These are phyloP conservation scores for Pythium aquatile DNA, from an alignment of 352 stramenopile species.

Conservation along the genomic window DNA sequence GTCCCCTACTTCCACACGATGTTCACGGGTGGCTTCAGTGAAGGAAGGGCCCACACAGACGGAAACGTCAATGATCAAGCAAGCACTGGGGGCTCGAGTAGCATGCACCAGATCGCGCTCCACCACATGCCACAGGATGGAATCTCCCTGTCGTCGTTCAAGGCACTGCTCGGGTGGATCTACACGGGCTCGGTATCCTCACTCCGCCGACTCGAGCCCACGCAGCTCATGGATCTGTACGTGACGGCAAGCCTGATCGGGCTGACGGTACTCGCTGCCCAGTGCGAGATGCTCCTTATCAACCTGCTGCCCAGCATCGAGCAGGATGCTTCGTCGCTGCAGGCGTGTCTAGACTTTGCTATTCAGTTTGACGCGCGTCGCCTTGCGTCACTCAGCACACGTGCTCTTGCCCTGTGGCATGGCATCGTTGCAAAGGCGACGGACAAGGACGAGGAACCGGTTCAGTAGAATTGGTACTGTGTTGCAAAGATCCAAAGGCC, in stretches of 20 bases:
- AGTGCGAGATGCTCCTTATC: constrained; percentile 65
- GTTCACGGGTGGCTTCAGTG: constrained; percentile 79
- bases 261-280: constrained; percentile 47
- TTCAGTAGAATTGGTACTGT: not conserved
- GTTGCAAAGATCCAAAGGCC: too few relatives aligned
- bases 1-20: constrained; percentile 84
- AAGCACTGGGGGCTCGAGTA: not conserved
- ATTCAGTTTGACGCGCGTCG: constrained; percentile 54
- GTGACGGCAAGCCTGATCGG: constrained; percentile 59
- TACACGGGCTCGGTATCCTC: constrained; percentile 65
- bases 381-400: constrained; percentile 46
- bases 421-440: not conserved
- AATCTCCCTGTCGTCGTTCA: constrained; percentile 64
- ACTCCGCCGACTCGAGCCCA: constrained; percentile 44
- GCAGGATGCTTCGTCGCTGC: constrained; percentile 48
- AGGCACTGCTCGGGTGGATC: constrained; percentile 59
- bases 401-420: constrained; percentile 16
- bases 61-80: not conserved
- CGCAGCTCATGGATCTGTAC: constrained; percentile 72
- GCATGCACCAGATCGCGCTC: constrained; percentile 56
- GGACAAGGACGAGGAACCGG: constrained; percentile 1
- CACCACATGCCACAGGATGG: constrained; percentile 74
- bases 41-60: constrained; percentile 37
- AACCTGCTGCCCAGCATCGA: constrained; percentile 41
- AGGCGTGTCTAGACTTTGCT: constrained; percentile 63